phyloP scores from a whole-genome alignment of 495 filamentous ascomycete species.

The Xylaria flabelliformis region DNA sequence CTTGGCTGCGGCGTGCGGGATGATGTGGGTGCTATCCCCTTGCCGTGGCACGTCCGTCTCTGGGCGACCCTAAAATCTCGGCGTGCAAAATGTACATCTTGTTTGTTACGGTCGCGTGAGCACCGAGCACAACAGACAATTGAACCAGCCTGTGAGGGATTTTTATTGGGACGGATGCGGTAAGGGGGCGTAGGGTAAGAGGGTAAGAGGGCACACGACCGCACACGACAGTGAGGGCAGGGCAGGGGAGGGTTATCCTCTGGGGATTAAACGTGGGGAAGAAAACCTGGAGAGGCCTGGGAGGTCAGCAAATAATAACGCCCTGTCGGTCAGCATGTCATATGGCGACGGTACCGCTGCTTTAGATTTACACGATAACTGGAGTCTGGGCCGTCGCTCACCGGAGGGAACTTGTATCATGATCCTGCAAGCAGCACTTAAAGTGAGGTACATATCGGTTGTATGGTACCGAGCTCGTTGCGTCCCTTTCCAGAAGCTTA shows the following conservation, averaged over 20 bases:
- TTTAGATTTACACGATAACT: slow-evolving; percentile 12
- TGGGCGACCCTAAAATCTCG: slow-evolving; percentile 3
- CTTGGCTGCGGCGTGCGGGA: slow-evolving; percentile 23
- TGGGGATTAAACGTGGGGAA: slow-evolving; percentile 22
- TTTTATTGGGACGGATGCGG: slow-evolving; percentile 16
- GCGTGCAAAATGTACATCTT: not conserved
- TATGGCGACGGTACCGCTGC: slow-evolving; percentile 19
- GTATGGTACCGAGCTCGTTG: slow-evolving; percentile 5
- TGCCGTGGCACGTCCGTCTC: slow-evolving; percentile 3
- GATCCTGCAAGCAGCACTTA: slow-evolving; percentile 17
- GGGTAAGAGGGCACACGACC: slow-evolving; percentile 17
- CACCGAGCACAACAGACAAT: slow-evolving; percentile 1
- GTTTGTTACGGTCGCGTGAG: slow-evolving; percentile 15
- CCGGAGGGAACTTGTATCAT: slow-evolving; percentile 1
- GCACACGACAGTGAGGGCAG: slow-evolving; percentile 12
- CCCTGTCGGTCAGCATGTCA: slow-evolving; percentile 4
- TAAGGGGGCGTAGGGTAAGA: not conserved
- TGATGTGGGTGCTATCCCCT: slow-evolving; percentile 12
- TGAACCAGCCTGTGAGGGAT: slow-evolving; percentile 8
- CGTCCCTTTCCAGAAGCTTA: slow-evolving; percentile 22
- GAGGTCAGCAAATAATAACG: slow-evolving; percentile 13
- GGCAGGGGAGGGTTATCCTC: slow-evolving; percentile 9
- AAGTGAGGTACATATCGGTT: slow-evolving; percentile 10
- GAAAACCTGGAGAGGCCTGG: slow-evolving; percentile 12
- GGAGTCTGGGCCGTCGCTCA: slow-evolving; percentile 13